Percentiles rank a stretch among this genome's conserved stretches.
These are phyloP conservation scores for Phaffomyces antillensis DNA, from an alignment of 805 yeast genomes.

Conservation along the genomic window DNA sequence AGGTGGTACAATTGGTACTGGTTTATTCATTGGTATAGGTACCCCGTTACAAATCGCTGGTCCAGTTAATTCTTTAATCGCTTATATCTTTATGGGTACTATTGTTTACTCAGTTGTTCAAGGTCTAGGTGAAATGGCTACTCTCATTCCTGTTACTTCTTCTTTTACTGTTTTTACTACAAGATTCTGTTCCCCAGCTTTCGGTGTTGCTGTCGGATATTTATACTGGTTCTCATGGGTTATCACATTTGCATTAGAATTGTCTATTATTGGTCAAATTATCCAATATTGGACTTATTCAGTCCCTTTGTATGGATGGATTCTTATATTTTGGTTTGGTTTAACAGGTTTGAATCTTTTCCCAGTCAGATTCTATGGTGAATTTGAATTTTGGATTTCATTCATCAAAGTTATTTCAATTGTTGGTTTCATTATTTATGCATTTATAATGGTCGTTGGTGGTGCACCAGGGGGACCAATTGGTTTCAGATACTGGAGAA, in stretches of 20 bases:
- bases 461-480: conserved; percentile 64
- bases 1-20: conserved; percentile 79
- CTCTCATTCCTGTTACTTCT: conserved; percentile 59
- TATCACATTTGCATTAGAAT: conserved; percentile 66
- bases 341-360: conserved; percentile 48
- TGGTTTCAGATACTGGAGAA: conserved; percentile 76
- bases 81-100: conserved; percentile 60
- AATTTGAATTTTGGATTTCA: conserved; percentile 71
- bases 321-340: conserved; percentile 54
- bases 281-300: conserved; percentile 57
- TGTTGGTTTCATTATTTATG: conserved; percentile 62
- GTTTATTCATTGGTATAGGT: conserved; percentile 62
- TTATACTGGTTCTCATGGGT: conserved; percentile 77
- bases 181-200: conserved; percentile 60
- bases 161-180: conserved; percentile 67
- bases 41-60: conserved; percentile 52
- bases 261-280: conserved; percentile 65
- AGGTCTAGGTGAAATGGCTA: conserved; percentile 76
- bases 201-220: conserved; percentile 69
- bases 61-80: conserved; percentile 59
- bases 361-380: conserved; percentile 69
- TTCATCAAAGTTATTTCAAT: conserved; percentile 60
- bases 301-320: conserved; percentile 71
- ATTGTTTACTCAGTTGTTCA: conserved; percentile 62
- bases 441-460: conserved; percentile 68